Base-by-base conservation (phyloP, 768 basidiomycete genomes). In the Psilocybe tampanensis region DNA sequence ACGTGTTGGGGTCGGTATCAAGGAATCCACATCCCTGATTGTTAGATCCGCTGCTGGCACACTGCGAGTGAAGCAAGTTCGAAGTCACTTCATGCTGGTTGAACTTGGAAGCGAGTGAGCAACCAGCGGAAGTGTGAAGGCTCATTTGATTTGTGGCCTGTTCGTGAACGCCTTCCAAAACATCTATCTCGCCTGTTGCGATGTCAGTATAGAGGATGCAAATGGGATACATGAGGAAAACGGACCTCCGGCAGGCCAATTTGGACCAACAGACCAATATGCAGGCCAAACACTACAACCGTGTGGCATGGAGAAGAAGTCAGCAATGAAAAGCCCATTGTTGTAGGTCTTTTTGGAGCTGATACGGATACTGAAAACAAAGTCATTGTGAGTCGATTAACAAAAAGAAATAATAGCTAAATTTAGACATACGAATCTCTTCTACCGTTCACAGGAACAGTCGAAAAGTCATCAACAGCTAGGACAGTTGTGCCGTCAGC, bases 311-410 rank as follows among this genome's bases (percentile, higher is more conserved):
- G 81, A 73, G 49, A 66, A 78, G 54, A 90, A 82, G 63, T 92
- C 90, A 17, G 90, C 79, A 61, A 92, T 85, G 74, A 92, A 90
- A 11, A 92, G 74, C 3, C 90, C 90, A n/a, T 76, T 69, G 47
- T 71, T 81, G 66, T 85, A 92, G 21, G 68, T 74, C 66, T 88
- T 85, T 65, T 83, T 81, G 26, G 86, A 79, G 52, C 75, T 79
- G 59, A 92, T 89, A 48, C 90, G 86, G 34, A 92, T 80, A 23
- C 88, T 89, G 62, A 74, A 36, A 15, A 18, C 32, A 24, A 32
- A 44, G 21, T 19, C 58, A 23, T 60, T 22, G n/a, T 42, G 34
- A 54, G n/a, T 29, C n/a, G 47, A 15, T 58, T 42, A 48, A 60
- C 47, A 55, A 60, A n/a, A 42, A 32, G 23, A 17, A 29, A 53